Percentiles rank a stretch among this genome's conserved stretches.
Conservation (phyloP, 177 flowering plant species). For the Vitis hybrid region DNA sequence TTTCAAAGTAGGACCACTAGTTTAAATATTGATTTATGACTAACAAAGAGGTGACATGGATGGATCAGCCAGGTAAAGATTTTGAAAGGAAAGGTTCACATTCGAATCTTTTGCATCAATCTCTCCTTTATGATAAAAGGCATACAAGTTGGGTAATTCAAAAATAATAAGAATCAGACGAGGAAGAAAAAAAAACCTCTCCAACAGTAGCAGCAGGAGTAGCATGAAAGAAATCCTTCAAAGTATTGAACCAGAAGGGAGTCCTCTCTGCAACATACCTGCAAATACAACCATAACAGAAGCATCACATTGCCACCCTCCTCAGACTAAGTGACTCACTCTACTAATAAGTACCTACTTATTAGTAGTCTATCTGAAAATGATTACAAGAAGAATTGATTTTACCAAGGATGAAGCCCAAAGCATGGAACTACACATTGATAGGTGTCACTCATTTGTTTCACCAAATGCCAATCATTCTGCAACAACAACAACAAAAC, state of each 20-base stretch:
- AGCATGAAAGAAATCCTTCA: constrained; percentile 51
- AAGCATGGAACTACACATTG: constrained; percentile 74
- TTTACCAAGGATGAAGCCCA: constrained; percentile 90
- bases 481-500: constrained; percentile 10
- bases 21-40: no score
- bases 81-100: no score
- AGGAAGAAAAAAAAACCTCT: constrained; percentile 39
- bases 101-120: no score
- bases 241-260: constrained; percentile 60
- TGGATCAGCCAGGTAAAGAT: no score
- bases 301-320: neutral
- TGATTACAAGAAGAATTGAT: neutral
- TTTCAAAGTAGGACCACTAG: no score
- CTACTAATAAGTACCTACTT: neutral
- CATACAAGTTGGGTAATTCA: no score
- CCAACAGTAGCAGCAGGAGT: constrained; percentile 94
- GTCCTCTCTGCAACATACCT: constrained; percentile 75
- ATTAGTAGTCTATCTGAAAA: neutral
- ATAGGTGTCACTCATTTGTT: constrained; percentile 62
- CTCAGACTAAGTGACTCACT: neutral
- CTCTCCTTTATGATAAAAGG: no score
- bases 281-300: constrained; percentile 2
- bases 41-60: no score
- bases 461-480: constrained; percentile 86
- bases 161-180: no score